Base-by-base conservation (phyloP, 1,139 yeast genomes). In the Blastobotrys proliferans region DNA sequence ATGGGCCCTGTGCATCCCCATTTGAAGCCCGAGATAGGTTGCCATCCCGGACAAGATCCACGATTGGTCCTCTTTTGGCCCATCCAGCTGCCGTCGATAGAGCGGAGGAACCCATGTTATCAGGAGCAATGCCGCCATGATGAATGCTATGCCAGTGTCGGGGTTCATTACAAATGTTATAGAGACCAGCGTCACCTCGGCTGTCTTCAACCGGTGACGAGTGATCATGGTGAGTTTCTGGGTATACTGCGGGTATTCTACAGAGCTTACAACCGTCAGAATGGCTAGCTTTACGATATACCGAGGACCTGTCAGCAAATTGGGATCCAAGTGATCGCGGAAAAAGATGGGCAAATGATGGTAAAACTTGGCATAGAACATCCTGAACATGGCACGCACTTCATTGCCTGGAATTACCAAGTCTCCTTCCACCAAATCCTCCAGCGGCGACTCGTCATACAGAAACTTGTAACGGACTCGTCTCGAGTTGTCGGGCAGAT, bases 1-100 rank as follows among this genome's bases (percentile, higher is more conserved):
- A 10, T 47, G 32, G 2, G 53, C 38, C 17, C 50, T 43, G 30
- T 51, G 54, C 5, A 52, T 41, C n/a, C 57, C 57, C 20, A 51
- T 45, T 21, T 40, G 50, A 50, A 53, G 40, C 3, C 53, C 57
- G 11, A 47, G 36, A 35, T 46, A 46, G n/a, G 47, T 26, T 11
- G 55, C 54, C 13, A 39, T 42, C 3, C 51, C 49, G 16, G 45
- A 30, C 34, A 50, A 39, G 14, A 41, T 31, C 54, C 55, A 53
- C 11, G 52, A 37, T 8, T 33, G 40, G 22, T 52, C 56, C 20
- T 50, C 52, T 30, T 16, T 4, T 14, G 35, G 19, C 4, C 18
- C 34, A 19, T 10, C 17, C 6, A 8, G 37, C 16, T 9, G 21
- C 3, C 3, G 18, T 8, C 20, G 22, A 3, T 9, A n/a, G n/a